Percentiles rank a stretch among this genome's conserved stretches.
These are phyloP conservation scores for Pseudotsuga menziesii DNA, from an alignment of 75 land plant genomes.

Conservation along the genomic window DNA sequence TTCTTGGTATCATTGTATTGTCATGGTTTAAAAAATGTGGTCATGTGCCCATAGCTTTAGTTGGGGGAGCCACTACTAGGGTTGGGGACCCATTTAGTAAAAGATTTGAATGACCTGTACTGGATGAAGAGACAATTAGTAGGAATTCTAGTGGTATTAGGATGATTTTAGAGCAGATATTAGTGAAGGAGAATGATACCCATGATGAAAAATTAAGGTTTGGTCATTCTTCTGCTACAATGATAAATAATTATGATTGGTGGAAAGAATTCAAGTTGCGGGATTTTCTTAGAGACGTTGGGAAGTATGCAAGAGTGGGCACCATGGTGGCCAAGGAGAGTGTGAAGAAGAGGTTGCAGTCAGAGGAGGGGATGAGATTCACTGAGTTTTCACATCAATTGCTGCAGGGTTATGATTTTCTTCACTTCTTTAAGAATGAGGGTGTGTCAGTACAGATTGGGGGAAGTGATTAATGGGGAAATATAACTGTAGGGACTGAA, in stretches of 20 bases:
- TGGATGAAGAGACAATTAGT: slow-evolving; percentile 48
- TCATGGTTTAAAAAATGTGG: slow-evolving; percentile 94
- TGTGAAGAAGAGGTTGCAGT: slow-evolving; percentile 76
- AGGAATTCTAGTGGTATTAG: slow-evolving; percentile 52
- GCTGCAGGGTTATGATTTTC: slow-evolving; percentile 92
- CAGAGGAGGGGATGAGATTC: slow-evolving; percentile 96
- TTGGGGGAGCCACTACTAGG: slow-evolving; percentile 95
- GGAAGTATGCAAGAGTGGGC: slow-evolving; percentile 87
- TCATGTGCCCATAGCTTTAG: slow-evolving; percentile 68
- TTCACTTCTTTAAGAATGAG: slow-evolving; percentile 69
- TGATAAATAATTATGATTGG: slow-evolving; percentile 95
- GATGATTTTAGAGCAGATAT: slow-evolving; percentile 37
- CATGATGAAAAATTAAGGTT: background rate
- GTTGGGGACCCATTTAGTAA: slow-evolving; percentile 99
- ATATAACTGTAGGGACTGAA: slow-evolving; percentile 98
- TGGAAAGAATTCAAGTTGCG: slow-evolving; percentile 80
- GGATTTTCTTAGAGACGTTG: slow-evolving; percentile 79
- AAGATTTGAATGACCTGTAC: slow-evolving; percentile 72
- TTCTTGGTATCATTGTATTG: slow-evolving; percentile 85
- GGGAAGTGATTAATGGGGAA: slow-evolving; percentile 99
- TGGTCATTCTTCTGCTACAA: background rate
- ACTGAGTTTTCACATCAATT: slow-evolving; percentile 97
- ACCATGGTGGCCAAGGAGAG: slow-evolving; percentile 95
- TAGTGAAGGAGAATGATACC: slow-evolving; percentile 11
- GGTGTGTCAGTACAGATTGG: slow-evolving; percentile 94